Conservation (phyloP, 352 stramenopile species). For the Pythium graminicola region DNA sequence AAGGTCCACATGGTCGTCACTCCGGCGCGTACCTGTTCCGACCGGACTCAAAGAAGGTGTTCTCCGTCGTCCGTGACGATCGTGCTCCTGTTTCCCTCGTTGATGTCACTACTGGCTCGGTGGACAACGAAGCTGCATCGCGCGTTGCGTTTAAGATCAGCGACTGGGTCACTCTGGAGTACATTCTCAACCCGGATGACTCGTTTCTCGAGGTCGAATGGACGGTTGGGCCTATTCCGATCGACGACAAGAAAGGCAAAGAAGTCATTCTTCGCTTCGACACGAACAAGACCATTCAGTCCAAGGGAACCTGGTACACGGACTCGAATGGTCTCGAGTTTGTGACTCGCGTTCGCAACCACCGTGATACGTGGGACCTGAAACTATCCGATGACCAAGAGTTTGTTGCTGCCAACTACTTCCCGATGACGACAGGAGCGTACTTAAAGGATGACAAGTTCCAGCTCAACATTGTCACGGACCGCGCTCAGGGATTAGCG, state of each 20-base stretch:
- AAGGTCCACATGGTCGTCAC: slow-evolving; percentile 50
- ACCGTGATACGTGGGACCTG: slow-evolving; percentile 87
- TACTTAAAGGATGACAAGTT: slow-evolving; percentile 88
- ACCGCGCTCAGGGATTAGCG: slow-evolving; percentile 89
- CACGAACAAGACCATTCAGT: slow-evolving; percentile 48
- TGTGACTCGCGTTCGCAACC: slow-evolving; percentile 82
- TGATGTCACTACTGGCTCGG: slow-evolving; percentile 27
- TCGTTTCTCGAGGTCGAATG: slow-evolving; percentile 94
- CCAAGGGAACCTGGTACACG: slow-evolving; percentile 74
- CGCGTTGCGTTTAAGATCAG: slow-evolving; percentile 75
- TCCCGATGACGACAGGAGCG: slow-evolving; percentile 92
- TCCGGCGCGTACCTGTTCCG: slow-evolving; percentile 97
- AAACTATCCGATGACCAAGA: slow-evolving; percentile 86
- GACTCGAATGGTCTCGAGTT: slow-evolving; percentile 97
- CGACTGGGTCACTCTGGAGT: slow-evolving; percentile 88
- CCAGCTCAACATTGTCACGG: slow-evolving; percentile 87
- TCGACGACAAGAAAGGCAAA: slow-evolving; percentile 85
- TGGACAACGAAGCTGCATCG: slow-evolving; percentile 22
- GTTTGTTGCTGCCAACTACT: slow-evolving; percentile 95
- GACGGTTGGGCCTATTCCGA: slow-evolving; percentile 76
- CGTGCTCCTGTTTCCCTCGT: slow-evolving; percentile 36
- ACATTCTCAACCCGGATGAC: slow-evolving; percentile 78
- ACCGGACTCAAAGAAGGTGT: slow-evolving; percentile 70
- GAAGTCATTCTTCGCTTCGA: slow-evolving; percentile 94
- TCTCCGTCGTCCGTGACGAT: slow-evolving; percentile 27